Conservation (phyloP, 257 asterid species). For the Solanum infundibuliforme region DNA sequence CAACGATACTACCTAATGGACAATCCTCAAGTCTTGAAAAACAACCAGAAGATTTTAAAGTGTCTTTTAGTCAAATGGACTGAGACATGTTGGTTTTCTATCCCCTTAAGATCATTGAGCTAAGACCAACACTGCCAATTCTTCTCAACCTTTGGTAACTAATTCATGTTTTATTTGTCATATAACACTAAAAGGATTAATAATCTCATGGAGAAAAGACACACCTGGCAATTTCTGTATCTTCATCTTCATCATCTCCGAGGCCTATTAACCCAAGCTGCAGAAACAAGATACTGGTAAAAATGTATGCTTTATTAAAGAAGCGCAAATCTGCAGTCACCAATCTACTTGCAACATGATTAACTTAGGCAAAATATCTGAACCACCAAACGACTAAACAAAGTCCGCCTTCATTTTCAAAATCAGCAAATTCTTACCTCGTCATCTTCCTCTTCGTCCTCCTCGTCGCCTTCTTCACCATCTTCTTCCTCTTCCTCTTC, state of each 20-base stretch:
- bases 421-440: slow-evolving; percentile 22
- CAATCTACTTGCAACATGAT: background rate
- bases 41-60: background rate
- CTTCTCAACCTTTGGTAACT: background rate
- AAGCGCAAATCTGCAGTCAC: slow-evolving; percentile 7
- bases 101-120: background rate
- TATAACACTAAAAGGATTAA: background rate
- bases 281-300: slow-evolving; percentile 1
- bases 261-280: slow-evolving; percentile 71
- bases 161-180: background rate
- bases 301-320: background rate
- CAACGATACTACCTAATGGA: background rate
- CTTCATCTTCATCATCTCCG: slow-evolving; percentile 36
- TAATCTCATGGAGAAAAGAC: background rate
- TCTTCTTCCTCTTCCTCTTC: slow-evolving; percentile 34
- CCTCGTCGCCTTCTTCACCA: slow-evolving; percentile 25
- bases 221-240: slow-evolving; percentile 52
- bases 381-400: background rate
- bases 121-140: background rate
- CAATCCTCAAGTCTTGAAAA: background rate
- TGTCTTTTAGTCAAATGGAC: background rate
- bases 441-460: slow-evolving; percentile 22
- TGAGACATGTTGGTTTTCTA: background rate
- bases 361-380: background rate
- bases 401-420: slow-evolving; percentile 48